Base-by-base conservation (phyloP, 148 eudicot genomes). In the Spergularia bocconei region DNA sequence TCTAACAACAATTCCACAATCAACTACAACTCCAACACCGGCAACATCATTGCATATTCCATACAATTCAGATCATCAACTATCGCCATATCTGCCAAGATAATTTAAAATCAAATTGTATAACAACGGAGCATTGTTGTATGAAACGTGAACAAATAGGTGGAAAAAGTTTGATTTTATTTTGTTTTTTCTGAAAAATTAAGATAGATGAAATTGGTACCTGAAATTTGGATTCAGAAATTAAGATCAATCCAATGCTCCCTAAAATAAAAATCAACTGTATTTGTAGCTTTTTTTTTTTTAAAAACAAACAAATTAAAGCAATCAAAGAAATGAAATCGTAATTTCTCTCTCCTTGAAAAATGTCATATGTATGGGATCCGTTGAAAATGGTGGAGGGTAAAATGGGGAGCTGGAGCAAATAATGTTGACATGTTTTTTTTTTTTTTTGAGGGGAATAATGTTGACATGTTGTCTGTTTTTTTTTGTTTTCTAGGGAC, bases 61-160 rank as follows among this genome's bases (percentile, higher is more conserved):
- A 29, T n/a, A 33, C 29, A 15, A 65, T 16, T 74, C 70, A 66
- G 71, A 75, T 75, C 77, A 74, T 50, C 77, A 53, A 63, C 62
- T 70, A 75, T 63, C 77, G 17, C 25, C 38, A 50, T 7, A 56
- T 59, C 74, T 57, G 74, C 60, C 10, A 58, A 58, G 25, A 58
- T n/a, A 20, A 58, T 5, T 5, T 8, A 20, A 8, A 58, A 11
- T 54, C 57, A 54, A 8, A 14, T 11, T 5, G 5, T 4, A 54
- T 12, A 54, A 29, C 36, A 54, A 29, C 36, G 36, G 36, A 29
- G 36, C 36, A 29, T 29, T 29, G 1, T 29, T 29, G 36, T 20
- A 21, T 1, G 9, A 19, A 19, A 59, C 7, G 20, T 23, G 63
- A 59, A 59, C 19, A 39, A 66, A 66, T 15, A 15, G 16, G 11